phyloP scores from a whole-genome alignment of 352 stramenopile genomes.

The Phytophthora podocarpi region DNA sequence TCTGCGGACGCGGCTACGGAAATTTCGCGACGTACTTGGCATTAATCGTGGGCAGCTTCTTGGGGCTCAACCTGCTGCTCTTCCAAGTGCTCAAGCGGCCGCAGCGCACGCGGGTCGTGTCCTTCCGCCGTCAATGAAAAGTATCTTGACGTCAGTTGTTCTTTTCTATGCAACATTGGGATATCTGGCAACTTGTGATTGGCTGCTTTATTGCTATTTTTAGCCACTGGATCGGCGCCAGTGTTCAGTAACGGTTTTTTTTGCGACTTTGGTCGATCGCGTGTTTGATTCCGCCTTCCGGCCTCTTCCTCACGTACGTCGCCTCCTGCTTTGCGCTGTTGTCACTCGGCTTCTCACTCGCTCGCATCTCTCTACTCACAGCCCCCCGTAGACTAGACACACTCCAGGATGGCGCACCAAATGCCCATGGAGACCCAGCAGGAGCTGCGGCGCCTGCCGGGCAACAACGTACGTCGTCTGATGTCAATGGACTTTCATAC shows the following conservation, averaged over 20 bases:
- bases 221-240: slow-evolving; percentile 10
- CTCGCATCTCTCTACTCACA: not conserved
- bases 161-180: slow-evolving; percentile 5
- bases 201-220: slow-evolving; percentile 22
- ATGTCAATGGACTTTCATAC: not conserved
- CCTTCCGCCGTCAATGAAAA: slow-evolving; percentile 49
- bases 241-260: slow-evolving; percentile 22
- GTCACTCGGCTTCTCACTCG: not conserved
- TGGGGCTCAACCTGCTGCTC: slow-evolving; percentile 67
- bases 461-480: slow-evolving; percentile 75
- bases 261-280: not conserved
- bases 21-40: slow-evolving; percentile 60
- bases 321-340: not conserved
- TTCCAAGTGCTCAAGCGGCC: slow-evolving; percentile 77
- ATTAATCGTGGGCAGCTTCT: slow-evolving; percentile 46
- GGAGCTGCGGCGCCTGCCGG: slow-evolving; percentile 78
- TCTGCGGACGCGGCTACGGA: slow-evolving; percentile 76
- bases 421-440: slow-evolving; percentile 88
- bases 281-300: slow-evolving; percentile 21
- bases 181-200: slow-evolving; percentile 45
- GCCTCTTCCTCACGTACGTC: slow-evolving; percentile 13
- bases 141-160: slow-evolving; percentile 18
- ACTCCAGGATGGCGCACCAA: slow-evolving; percentile 62
- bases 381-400: slow-evolving; percentile 19
- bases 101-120: slow-evolving; percentile 59